Percentiles rank a stretch among this genome's conserved stretches.
These are phyloP conservation scores for Russula emetica DNA, from an alignment of 768 basidiomycete genomes.

Conservation along the genomic window DNA sequence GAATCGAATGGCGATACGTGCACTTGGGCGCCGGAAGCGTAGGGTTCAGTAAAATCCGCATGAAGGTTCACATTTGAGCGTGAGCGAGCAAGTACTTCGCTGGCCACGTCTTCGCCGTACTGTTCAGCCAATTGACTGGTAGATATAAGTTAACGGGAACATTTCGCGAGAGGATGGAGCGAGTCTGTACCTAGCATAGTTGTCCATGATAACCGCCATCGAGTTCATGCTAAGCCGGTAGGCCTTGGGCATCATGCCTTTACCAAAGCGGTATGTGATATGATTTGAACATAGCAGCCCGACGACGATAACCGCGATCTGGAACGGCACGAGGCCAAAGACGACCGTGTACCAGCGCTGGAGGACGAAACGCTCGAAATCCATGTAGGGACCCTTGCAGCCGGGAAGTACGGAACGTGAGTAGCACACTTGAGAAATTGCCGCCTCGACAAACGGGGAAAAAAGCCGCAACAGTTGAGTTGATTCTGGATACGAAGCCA, in stretches of 20 bases:
- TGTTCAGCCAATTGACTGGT: constrained; percentile 67
- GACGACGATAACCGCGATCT: constrained; percentile 57
- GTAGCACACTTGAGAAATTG: constrained; percentile 69
- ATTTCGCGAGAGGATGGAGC: neutral
- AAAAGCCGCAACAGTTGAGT: constrained; percentile 76
- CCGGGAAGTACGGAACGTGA: constrained; percentile 66
- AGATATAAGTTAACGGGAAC: neutral
- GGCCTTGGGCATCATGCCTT: constrained; percentile 83
- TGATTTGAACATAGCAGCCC: constrained; percentile 75
- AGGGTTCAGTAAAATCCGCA: constrained; percentile 33
- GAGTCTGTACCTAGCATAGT: constrained; percentile 62
- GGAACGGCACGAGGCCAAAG: constrained; percentile 65
- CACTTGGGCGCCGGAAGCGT: constrained; percentile 23
- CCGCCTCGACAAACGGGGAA: constrained; percentile 75
- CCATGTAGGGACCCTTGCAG: constrained; percentile 62
- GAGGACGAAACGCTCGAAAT: constrained; percentile 53
- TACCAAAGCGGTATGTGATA: constrained; percentile 82
- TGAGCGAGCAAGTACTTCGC: constrained; percentile 54
- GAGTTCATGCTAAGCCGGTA: constrained; percentile 69
- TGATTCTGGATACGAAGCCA: constrained; percentile 69
- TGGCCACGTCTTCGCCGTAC: constrained; percentile 61
- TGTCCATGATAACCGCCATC: constrained; percentile 83
- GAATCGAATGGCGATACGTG: neutral
- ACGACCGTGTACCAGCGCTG: constrained; percentile 59
- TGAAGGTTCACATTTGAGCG: constrained; percentile 47